Evolutionary conservation across 1,284 basidiomycete genomes (phyloP).

Genomic region (Ceratobasidium sp.): DNA sequence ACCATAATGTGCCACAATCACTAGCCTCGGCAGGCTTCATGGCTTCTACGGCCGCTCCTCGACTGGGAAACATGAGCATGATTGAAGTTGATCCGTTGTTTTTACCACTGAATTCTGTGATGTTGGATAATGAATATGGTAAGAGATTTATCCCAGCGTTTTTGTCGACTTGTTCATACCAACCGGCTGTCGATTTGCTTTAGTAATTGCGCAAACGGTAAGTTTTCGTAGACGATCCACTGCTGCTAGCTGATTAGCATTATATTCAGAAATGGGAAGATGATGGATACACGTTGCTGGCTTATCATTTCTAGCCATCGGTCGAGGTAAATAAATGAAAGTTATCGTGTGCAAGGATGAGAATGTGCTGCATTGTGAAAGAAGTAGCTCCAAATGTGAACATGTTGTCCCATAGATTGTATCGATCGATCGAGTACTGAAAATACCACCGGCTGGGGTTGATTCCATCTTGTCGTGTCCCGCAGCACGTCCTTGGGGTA

Average conservation of each 20-base stretch:
- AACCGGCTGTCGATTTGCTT: background rate
- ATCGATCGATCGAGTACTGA: no score
- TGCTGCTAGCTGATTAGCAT: background rate
- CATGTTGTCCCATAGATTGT: no score
- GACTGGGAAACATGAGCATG: background rate
- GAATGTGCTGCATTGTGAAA: no score
- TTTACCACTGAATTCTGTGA: conserved; percentile 7
- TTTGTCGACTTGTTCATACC: no score
- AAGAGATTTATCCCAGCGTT: no score
- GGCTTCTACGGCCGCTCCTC: background rate
- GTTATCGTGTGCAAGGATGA: no score
- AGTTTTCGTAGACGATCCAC: background rate
- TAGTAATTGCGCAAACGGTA: conserved; percentile 14
- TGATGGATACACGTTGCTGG: conserved; percentile 8
- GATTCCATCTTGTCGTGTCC: no score
- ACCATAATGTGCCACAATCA: background rate
- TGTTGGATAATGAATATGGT: conserved; percentile 13
- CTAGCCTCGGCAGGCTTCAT: background rate
- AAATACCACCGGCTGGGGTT: no score
- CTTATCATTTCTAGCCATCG: background rate
- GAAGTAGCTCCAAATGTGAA: no score
- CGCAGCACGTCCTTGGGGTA: no score
- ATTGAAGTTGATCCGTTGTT: background rate
- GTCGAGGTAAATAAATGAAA: background rate
- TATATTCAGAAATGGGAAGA: conserved; percentile 8